Evolutionary conservation across 2,329 filamentous ascomycete genomes (phyloP).

Genomic region (Cladosporium sp.): DNA sequence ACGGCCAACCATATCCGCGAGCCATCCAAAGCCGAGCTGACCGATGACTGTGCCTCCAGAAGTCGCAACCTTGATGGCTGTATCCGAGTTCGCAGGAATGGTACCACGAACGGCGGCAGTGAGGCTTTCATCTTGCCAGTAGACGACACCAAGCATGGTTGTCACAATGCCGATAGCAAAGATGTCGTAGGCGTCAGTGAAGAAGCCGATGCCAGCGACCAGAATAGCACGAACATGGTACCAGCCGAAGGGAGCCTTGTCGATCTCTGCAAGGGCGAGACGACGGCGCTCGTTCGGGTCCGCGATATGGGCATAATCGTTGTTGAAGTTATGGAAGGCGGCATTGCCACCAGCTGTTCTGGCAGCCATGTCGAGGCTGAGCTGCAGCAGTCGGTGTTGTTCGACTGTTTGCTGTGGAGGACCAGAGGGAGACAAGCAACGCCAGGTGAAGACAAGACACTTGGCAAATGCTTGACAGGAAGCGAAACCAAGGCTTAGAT

Average conservation of each 20-base stretch:
- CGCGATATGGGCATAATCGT: slow-evolving; percentile 64
- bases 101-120: slow-evolving; percentile 14
- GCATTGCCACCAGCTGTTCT: slow-evolving; percentile 64
- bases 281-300: slow-evolving; percentile 78
- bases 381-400: neutral
- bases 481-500: neutral
- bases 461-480: slow-evolving; percentile 11
- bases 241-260: slow-evolving; percentile 78
- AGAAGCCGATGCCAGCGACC: slow-evolving; percentile 84
- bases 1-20: slow-evolving; percentile 75
- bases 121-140: slow-evolving; percentile 53
- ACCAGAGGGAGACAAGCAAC: neutral
- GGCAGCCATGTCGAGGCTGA: slow-evolving; percentile 29
- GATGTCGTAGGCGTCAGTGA: slow-evolving; percentile 78
- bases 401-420: neutral
- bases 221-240: slow-evolving; percentile 76
- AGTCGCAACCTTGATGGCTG: slow-evolving; percentile 81
- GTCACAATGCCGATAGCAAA: slow-evolving; percentile 75
- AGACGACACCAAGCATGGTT: slow-evolving; percentile 76
- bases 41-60: slow-evolving; percentile 81
- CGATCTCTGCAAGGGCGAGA: slow-evolving; percentile 77
- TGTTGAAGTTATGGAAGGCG: slow-evolving; percentile 76
- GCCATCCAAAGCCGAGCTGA: slow-evolving; percentile 74
- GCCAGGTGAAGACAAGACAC: neutral
- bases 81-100: slow-evolving; percentile 64